phyloP scores from a whole-genome alignment of 1,139 yeast species.

The Nematodospora anomalae region DNA sequence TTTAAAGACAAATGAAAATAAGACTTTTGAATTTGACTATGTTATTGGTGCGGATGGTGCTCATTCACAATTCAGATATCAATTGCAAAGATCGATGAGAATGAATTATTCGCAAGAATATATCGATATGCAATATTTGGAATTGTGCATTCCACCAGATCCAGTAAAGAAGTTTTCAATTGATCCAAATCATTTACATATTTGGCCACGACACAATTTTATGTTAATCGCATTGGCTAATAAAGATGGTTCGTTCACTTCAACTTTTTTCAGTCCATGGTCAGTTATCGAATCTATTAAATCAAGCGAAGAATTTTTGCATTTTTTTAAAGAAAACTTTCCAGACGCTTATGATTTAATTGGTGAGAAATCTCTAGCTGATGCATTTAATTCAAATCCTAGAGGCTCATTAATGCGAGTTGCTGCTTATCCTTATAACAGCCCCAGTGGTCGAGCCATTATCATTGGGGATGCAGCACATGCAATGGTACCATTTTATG shows the following conservation, averaged over 20 bases:
- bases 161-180: slow-evolving; percentile 41
- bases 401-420: slow-evolving; percentile 74
- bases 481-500: slow-evolving; percentile 95
- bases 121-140: slow-evolving; percentile 83
- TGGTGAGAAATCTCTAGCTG: slow-evolving; percentile 54
- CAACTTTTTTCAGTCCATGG: slow-evolving; percentile 89
- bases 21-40: slow-evolving; percentile 47
- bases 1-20: slow-evolving; percentile 16
- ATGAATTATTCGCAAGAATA: slow-evolving; percentile 76
- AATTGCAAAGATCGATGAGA: slow-evolving; percentile 63
- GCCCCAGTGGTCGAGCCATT: slow-evolving; percentile 58
- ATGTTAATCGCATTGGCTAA: slow-evolving; percentile 93
- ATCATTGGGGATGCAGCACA: slow-evolving; percentile 94
- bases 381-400: slow-evolving; percentile 62
- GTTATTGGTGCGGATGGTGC: slow-evolving; percentile 88
- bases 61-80: slow-evolving; percentile 70
- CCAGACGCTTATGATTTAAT: slow-evolving; percentile 73
- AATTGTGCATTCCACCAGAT: slow-evolving; percentile 67
- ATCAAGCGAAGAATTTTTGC: slow-evolving; percentile 41
- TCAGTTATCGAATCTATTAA: slow-evolving; percentile 54
- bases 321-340: slow-evolving; percentile 62
- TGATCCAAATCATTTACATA: slow-evolving; percentile 79
- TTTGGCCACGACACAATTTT: slow-evolving; percentile 86
- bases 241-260: slow-evolving; percentile 81
- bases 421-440: slow-evolving; percentile 68